A percentile compares a stretch with the other conserved stretches of the same genome.
Evolutionary conservation across 306 rosid species (phyloP).

Genomic region (Quercus gilva): DNA sequence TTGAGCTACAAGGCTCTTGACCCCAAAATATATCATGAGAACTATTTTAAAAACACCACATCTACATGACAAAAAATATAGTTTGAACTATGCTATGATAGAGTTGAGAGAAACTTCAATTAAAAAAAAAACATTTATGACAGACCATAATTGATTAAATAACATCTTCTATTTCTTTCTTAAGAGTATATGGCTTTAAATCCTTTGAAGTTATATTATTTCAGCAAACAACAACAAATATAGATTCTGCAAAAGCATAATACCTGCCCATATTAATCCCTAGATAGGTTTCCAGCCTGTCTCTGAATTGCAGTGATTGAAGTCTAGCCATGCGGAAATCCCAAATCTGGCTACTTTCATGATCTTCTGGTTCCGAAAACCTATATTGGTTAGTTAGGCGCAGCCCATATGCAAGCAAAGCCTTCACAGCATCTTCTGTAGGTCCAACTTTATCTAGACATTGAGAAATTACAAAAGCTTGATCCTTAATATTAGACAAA

Average conservation of each 20-base stretch:
- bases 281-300: conserved; percentile 87
- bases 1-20: too few relatives aligned
- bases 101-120: not conserved
- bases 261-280: conserved; percentile 99
- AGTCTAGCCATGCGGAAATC: conserved; percentile 75
- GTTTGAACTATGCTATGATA: not conserved
- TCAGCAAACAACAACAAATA: not conserved
- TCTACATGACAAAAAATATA: not conserved
- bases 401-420: conserved; percentile 79
- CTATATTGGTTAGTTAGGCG: conserved; percentile 60
- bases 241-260: conserved; percentile 13
- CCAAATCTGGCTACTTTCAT: conserved; percentile 52
- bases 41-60: not conserved
- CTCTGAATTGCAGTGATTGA: conserved; percentile 74
- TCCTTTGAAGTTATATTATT: conserved; percentile 6
- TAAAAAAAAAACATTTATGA: not conserved
- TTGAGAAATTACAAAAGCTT: conserved; percentile 67
- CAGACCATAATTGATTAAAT: not conserved
- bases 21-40: not conserved
- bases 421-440: conserved; percentile 76
- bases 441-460: conserved; percentile 82
- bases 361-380: conserved; percentile 56
- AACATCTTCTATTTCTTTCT: not conserved
- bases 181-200: not conserved
- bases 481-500: conserved; percentile 72